These are phyloP conservation scores for Suillus paluster DNA, from an alignment of 768 basidiomycete genomes.

Conservation along the genomic window DNA sequence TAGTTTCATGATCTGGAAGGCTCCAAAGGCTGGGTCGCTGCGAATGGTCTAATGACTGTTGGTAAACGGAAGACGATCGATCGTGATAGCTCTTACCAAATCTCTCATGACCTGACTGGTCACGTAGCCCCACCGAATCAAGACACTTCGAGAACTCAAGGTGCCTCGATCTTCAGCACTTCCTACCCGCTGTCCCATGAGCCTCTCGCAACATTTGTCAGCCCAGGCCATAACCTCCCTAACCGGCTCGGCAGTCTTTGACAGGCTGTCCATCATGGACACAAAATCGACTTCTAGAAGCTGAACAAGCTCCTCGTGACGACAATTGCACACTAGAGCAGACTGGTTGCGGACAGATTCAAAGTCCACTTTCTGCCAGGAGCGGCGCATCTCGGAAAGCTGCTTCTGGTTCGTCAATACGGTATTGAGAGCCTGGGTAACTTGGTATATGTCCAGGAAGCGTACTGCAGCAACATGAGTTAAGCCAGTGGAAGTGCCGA, in stretches of 20 bases:
- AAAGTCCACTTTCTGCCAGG: constrained; percentile 89
- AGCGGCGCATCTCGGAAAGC: constrained; percentile 81
- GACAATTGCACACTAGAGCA: constrained; percentile 92
- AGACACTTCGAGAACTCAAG: constrained; percentile 84
- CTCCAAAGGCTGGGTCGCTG: constrained; percentile 90
- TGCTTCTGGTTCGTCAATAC: constrained; percentile 88
- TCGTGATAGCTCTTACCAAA: constrained; percentile 55
- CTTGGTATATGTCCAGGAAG: constrained; percentile 91
- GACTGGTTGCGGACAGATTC: constrained; percentile 91
- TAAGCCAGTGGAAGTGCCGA: neutral
- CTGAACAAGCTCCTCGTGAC: constrained; percentile 87
- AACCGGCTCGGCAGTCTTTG: constrained; percentile 79
- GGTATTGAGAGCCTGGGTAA: constrained; percentile 87
- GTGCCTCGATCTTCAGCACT: constrained; percentile 73
- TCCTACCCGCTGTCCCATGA: constrained; percentile 73
- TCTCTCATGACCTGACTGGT: constrained; percentile 94
- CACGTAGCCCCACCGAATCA: constrained; percentile 93
- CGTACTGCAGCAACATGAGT: constrained; percentile 57
- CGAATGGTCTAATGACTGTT: constrained; percentile 72
- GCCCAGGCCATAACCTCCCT: constrained; percentile 91
- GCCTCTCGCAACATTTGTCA: constrained; percentile 83
- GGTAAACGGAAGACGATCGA: constrained; percentile 6
- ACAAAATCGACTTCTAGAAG: constrained; percentile 87
- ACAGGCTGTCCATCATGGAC: constrained; percentile 68
- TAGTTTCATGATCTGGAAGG: constrained; percentile 89